phyloP scores from a whole-genome alignment of 108 stramenopile species.

The Skeletonema marinoi region DNA sequence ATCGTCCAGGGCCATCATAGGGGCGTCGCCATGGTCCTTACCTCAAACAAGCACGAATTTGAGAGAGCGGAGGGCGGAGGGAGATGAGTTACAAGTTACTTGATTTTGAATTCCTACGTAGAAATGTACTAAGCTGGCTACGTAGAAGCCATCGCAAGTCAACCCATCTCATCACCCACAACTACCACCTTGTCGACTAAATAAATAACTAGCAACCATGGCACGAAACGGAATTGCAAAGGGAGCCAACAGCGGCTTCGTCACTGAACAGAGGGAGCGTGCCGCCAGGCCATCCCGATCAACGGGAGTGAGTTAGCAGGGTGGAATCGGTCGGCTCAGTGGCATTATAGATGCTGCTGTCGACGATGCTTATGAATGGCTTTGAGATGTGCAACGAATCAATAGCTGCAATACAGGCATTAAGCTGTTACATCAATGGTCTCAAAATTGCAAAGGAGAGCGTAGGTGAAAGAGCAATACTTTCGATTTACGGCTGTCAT shows the following conservation, averaged over 20 bases:
- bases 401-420: neutral
- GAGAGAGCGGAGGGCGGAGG: neutral
- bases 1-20: neutral
- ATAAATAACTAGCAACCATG: constrained; percentile 56
- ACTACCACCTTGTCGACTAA: neutral
- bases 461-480: neutral
- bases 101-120: constrained; percentile 21
- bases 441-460: neutral
- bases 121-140: neutral
- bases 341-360: constrained; percentile 2
- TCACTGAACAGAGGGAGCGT: constrained; percentile 62
- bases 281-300: constrained; percentile 64
- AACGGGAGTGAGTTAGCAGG: constrained; percentile 77
- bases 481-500: neutral
- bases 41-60: neutral
- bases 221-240: constrained; percentile 83
- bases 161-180: constrained; percentile 6
- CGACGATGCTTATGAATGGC: neutral
- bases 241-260: constrained; percentile 82
- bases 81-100: neutral
- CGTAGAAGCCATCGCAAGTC: neutral
- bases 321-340: neutral
- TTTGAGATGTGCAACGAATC: neutral
- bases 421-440: neutral
- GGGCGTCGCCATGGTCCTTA: neutral